Base-by-base conservation (phyloP, 192 early-diverging fungal genomes). In the Dissophora globulifera region DNA sequence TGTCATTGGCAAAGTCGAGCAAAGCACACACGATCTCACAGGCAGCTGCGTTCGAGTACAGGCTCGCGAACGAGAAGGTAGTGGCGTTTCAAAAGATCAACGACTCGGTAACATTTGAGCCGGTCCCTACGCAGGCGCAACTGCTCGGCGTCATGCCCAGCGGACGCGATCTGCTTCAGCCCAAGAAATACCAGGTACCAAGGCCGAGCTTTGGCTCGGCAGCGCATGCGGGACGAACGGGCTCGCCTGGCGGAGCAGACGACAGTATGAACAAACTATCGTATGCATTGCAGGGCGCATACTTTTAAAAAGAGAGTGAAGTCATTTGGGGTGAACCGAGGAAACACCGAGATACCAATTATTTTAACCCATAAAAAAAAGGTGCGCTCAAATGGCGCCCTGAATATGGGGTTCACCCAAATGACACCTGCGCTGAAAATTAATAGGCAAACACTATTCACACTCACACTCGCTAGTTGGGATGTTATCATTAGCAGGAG, bases 101-200 rank as follows among this genome's bases (percentile, higher is more conserved):
- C 49, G 71, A 88, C 54, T 84, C 83, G n/a, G 86, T 88, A 46
- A 81, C 87, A 23, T 88, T 81, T 61, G 70, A 86, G 49, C 59
- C 62, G n/a, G 76, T 88, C 0, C 87, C 85, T 16, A 54, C 62
- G 0, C 68, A 80, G 23, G 70, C 80, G 35, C 85, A 82, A 15
- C 54, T 88, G 8, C 74, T 83, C 41, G 65, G 60, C 15, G 52
- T 86, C 59, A 84, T 86, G 56, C 87, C 87, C 22, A 78, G 81
- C 53, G 87, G 87, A 25, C 75, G 87, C 35, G 76, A 80, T 31
- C 66, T 84, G 9, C 63, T 86, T 13, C 66, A 67, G 30, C 43
- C 80, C 13, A 86, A 86, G 45, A 64, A 69, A 26, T 86, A 82
- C 47, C 45, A 45, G 25, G 74, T 66, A n/a, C 84, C 84, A 3